Evolutionary conservation across 768 basidiomycete species (phyloP).

Genomic region (Cyathus striatus): DNA sequence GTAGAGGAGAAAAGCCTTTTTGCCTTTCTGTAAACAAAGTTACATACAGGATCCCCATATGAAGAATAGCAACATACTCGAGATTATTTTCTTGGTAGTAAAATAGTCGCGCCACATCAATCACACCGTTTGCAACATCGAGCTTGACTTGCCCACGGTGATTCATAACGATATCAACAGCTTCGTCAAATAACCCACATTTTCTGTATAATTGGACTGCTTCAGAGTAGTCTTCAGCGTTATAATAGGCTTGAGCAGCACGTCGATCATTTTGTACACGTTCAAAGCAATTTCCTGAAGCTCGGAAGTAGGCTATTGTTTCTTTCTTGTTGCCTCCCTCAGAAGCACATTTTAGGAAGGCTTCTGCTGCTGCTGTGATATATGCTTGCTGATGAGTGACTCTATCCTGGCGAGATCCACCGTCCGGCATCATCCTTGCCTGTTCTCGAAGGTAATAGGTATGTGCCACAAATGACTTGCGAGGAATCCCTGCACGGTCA

Average conservation of each 20-base stretch:
- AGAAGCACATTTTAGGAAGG: conserved; percentile 39
- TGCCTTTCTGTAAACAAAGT: conserved; percentile 32
- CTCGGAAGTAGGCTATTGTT: conserved; percentile 29
- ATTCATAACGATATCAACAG: conserved; percentile 35
- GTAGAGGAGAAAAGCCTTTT: conserved; percentile 40
- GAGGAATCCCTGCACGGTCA: conserved; percentile 33
- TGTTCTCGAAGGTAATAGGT: conserved; percentile 52
- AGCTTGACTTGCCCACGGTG: conserved; percentile 24
- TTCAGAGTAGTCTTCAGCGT: conserved; percentile 34
- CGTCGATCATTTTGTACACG: conserved; percentile 27
- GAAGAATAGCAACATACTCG: conserved; percentile 20
- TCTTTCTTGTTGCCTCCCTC: conserved; percentile 20
- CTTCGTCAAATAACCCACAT: conserved; percentile 46
- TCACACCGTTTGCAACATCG: conserved; percentile 28
- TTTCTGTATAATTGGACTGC: conserved; percentile 47
- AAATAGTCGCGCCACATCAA: conserved; percentile 37
- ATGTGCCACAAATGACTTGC: conserved; percentile 40
- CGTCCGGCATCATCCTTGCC: conserved; percentile 30
- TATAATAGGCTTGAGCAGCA: conserved; percentile 41
- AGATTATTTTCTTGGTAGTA: conserved; percentile 35
- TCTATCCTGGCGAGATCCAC: conserved; percentile 5
- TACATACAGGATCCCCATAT: background rate
- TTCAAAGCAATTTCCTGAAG: conserved; percentile 44
- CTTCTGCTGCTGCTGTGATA: conserved; percentile 37
- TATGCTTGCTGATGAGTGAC: conserved; percentile 28